Conservation (phyloP, 257 asterid genomes). For the Nicotiana otophora region DNA sequence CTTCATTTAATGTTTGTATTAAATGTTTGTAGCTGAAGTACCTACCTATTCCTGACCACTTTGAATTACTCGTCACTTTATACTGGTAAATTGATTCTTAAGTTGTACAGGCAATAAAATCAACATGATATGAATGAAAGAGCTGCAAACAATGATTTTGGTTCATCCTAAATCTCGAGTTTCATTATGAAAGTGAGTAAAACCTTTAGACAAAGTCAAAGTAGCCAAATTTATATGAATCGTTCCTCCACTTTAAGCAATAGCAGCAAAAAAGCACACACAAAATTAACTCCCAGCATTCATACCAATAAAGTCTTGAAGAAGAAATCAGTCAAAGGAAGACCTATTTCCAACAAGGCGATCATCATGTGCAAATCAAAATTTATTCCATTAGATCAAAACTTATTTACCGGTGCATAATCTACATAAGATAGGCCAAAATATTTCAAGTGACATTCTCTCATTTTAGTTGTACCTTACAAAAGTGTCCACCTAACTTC, state of each 20-base stretch:
- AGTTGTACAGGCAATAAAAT: background rate
- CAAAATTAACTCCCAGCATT: background rate
- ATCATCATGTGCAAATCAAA: no score
- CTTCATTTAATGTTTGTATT: background rate
- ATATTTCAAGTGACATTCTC: background rate
- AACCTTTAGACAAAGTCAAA: background rate
- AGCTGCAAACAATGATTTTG: background rate
- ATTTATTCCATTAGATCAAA: no score
- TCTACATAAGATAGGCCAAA: background rate
- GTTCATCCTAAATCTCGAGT: background rate
- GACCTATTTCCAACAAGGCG: background rate
- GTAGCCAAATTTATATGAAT: background rate
- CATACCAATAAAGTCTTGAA: background rate
- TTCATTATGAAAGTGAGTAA: background rate
- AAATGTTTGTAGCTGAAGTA: background rate
- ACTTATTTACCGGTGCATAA: no score
- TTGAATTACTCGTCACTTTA: background rate
- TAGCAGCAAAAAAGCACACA: background rate
- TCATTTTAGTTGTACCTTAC: background rate
- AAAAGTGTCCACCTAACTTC: background rate
- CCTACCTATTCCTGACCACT: background rate
- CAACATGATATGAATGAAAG: background rate
- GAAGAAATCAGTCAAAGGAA: background rate
- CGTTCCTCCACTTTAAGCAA: background rate
- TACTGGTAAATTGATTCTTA: background rate